These are phyloP conservation scores for Kandelia obovata DNA, from an alignment of 345 rosid genomes.

Conservation along the genomic window DNA sequence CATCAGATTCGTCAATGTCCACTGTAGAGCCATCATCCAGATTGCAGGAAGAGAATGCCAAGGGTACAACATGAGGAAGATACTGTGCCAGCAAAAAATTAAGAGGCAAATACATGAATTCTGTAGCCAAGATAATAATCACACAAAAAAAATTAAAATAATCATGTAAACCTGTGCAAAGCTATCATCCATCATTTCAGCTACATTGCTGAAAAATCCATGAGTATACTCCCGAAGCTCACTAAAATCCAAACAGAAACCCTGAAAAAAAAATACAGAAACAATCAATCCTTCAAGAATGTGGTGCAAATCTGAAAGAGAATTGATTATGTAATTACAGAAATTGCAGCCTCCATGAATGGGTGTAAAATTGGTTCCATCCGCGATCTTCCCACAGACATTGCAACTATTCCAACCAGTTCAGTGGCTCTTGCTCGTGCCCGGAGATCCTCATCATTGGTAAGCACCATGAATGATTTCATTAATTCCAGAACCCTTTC, in stretches of 20 bases:
- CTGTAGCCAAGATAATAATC: constrained; percentile 1
- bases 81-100: constrained; percentile 49
- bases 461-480: constrained; percentile 94
- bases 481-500: constrained; percentile 83
- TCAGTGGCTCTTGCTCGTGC: constrained; percentile 97
- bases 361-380: constrained; percentile 84
- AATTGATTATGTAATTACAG: constrained; percentile 46
- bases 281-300: constrained; percentile 7
- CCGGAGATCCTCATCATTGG: constrained; percentile 83
- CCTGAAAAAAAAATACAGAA: constrained; percentile 45
- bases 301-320: constrained; percentile 3
- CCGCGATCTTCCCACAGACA: constrained; percentile 82
- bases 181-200: constrained; percentile 87
- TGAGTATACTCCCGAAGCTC: constrained; percentile 97
- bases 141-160: constrained; percentile 5
- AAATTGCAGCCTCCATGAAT: constrained; percentile 91
- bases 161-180: constrained; percentile 63
- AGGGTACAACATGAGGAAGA: constrained; percentile 86
- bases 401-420: constrained; percentile 98
- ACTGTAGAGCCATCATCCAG: constrained; percentile 99
- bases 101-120: constrained; percentile 16
- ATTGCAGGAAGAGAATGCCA: constrained; percentile 87
- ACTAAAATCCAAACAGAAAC: constrained; percentile 86
- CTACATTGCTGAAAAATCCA: constrained; percentile 97
- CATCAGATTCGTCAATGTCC: constrained; percentile 85